Percentiles rank a stretch among this genome's conserved stretches.
Evolutionary conservation across 495 filamentous ascomycete species (phyloP).

Genomic region (Penicillium atrosanguineum): DNA sequence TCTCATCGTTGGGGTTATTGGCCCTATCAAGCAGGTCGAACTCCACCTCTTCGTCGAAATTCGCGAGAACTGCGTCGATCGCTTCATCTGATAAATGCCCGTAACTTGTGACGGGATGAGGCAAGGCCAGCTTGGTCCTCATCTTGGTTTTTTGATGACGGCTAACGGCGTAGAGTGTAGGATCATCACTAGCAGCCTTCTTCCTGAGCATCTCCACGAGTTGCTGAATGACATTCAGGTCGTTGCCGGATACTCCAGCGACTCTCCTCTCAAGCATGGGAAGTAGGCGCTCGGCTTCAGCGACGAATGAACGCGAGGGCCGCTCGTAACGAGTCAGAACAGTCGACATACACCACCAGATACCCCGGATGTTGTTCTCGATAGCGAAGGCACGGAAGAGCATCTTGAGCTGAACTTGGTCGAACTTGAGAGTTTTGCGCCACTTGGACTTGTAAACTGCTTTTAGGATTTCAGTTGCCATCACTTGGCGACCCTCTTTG

Average conservation of each 20-base stretch:
- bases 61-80: slow-evolving; percentile 7
- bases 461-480: slow-evolving; percentile 35
- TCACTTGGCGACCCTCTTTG: slow-evolving; percentile 13
- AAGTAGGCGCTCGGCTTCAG: slow-evolving; percentile 32
- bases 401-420: slow-evolving; percentile 43
- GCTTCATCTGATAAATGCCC: not conserved
- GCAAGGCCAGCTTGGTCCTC: not conserved
- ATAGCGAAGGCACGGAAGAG: slow-evolving; percentile 37
- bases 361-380: slow-evolving; percentile 29
- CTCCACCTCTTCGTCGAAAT: slow-evolving; percentile 27
- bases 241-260: not conserved
- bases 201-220: slow-evolving; percentile 20
- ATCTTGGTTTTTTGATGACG: not conserved
- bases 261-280: slow-evolving; percentile 7
- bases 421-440: slow-evolving; percentile 30
- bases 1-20: not conserved
- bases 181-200: slow-evolving; percentile 12
- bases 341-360: slow-evolving; percentile 45
- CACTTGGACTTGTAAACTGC: slow-evolving; percentile 41
- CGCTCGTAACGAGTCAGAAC: slow-evolving; percentile 32
- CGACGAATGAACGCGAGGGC: slow-evolving; percentile 29
- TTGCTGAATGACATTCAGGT: slow-evolving; percentile 13
- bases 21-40: slow-evolving; percentile 9
- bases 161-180: not conserved
- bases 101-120: not conserved